phyloP scores from a whole-genome alignment of 2,329 filamentous ascomycete species.

The Venturia effusa region DNA sequence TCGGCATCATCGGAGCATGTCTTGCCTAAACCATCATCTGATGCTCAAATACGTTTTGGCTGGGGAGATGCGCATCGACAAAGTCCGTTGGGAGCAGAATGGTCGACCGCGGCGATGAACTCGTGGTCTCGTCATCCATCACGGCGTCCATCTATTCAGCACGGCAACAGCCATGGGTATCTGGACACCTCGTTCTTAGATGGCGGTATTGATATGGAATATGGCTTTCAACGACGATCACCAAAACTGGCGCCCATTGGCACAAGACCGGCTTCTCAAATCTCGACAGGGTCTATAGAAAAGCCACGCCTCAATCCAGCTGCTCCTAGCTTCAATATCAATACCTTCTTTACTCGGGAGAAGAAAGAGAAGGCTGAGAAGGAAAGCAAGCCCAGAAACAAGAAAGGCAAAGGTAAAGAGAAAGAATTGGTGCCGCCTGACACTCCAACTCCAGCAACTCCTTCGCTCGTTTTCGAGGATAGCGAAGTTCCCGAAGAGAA shows the following conservation, averaged over 20 bases:
- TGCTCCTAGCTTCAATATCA: conserved; percentile 78
- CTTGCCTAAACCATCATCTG: conserved; percentile 4
- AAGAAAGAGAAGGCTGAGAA: conserved; percentile 25
- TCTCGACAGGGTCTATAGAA: conserved; percentile 1
- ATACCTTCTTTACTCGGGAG: conserved; percentile 46
- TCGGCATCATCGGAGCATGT: neutral
- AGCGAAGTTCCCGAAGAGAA: conserved; percentile 17
- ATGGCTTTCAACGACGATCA: neutral
- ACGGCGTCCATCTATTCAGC: conserved; percentile 24
- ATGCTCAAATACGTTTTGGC: conserved; percentile 4
- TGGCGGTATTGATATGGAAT: neutral
- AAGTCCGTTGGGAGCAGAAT: conserved; percentile 20
- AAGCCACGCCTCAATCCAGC: conserved; percentile 67
- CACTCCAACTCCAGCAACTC: conserved; percentile 14
- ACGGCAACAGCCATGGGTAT: neutral
- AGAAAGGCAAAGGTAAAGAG: conserved; percentile 21
- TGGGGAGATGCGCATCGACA: conserved; percentile 5
- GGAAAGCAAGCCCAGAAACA: conserved; percentile 23
- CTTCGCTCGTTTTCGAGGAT: conserved; percentile 16
- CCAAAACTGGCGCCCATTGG: conserved; percentile 51
- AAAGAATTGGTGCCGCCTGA: conserved; percentile 9
- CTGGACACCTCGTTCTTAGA: neutral
- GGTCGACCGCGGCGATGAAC: conserved; percentile 52
- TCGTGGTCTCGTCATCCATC: conserved; percentile 33
- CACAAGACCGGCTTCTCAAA: conserved; percentile 47